These are phyloP conservation scores for Xerocomellus intermedius DNA, from an alignment of 768 basidiomycete genomes.

Conservation along the genomic window DNA sequence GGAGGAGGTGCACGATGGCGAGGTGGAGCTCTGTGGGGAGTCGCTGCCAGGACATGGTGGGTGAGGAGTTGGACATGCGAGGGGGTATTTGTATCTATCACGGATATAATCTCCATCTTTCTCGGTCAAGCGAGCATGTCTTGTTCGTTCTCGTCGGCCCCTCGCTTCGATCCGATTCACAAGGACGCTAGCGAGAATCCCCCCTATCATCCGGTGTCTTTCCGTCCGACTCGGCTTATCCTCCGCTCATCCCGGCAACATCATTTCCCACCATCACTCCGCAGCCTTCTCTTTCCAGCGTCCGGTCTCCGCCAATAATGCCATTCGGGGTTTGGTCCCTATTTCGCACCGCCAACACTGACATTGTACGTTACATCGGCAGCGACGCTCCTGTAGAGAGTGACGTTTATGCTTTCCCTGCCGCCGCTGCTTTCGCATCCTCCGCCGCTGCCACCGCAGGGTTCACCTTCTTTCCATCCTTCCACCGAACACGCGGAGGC, in stretches of 20 bases:
- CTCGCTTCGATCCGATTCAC: constrained; percentile 21
- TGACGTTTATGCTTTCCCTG: constrained; percentile 45
- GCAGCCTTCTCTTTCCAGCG: no score
- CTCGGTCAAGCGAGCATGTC: constrained; percentile 6
- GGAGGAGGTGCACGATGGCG: constrained; percentile 51
- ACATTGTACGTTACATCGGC: no score
- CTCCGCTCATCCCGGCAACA: constrained; percentile 18
- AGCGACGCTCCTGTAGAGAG: no score
- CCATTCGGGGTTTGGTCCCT: no score
- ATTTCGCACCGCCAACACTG: no score
- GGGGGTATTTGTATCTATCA: constrained; percentile 1
- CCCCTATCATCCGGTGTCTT: constrained; percentile 16
- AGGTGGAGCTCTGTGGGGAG: constrained; percentile 71
- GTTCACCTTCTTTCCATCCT: constrained; percentile 95
- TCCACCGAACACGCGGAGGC: constrained; percentile 94
- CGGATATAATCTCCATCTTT: constrained; percentile 17
- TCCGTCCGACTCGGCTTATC: constrained; percentile 26
- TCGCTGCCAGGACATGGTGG: constrained; percentile 43
- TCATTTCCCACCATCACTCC: constrained; percentile 1
- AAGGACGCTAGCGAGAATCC: constrained; percentile 24
- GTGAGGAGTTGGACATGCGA: no score
- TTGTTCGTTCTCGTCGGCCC: constrained; percentile 16
- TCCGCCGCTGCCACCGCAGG: constrained; percentile 92
- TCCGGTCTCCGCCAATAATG: no score
- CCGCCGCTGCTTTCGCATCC: constrained; percentile 68